Conservation (phyloP, 495 filamentous ascomycete genomes). For the Penicillium cataractarum region DNA sequence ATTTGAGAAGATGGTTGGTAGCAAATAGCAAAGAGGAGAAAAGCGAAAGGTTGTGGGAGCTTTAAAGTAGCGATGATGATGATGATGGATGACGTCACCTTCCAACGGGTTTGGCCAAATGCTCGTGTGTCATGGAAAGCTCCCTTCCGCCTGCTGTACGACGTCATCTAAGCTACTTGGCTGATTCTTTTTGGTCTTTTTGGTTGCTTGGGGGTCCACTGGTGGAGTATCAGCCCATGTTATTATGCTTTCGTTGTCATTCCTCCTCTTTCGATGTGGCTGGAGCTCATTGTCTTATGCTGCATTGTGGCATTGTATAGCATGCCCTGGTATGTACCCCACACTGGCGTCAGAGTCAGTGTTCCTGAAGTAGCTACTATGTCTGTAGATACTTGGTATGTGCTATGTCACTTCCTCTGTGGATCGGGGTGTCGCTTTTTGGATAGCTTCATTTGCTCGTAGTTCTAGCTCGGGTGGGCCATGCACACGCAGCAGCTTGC, state of each 20-base stretch:
- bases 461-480: background rate
- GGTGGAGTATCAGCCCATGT: slow-evolving; percentile 3
- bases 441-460: background rate
- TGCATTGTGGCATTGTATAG: no score
- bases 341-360: slow-evolving; percentile 2
- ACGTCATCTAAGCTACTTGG: slow-evolving; percentile 18
- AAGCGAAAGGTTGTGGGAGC: slow-evolving; percentile 10
- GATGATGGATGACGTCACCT: slow-evolving; percentile 41
- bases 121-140: slow-evolving; percentile 23
- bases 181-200: background rate
- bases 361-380: background rate
- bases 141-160: slow-evolving; percentile 14
- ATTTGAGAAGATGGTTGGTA: slow-evolving; percentile 8
- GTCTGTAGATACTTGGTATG: background rate
- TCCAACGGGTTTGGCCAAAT: slow-evolving; percentile 2
- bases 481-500: background rate
- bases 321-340: no score
- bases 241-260: slow-evolving; percentile 13
- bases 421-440: background rate
- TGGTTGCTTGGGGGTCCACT: background rate
- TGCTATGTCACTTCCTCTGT: background rate
- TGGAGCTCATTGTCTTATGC: no score
- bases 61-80: slow-evolving; percentile 28
- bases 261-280: slow-evolving; percentile 21
- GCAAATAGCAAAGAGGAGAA: slow-evolving; percentile 3